Percentiles rank a stretch among this genome's conserved stretches.
These are phyloP conservation scores for Artemisia argyi DNA, from an alignment of 129 eudicot species.

Conservation along the genomic window DNA sequence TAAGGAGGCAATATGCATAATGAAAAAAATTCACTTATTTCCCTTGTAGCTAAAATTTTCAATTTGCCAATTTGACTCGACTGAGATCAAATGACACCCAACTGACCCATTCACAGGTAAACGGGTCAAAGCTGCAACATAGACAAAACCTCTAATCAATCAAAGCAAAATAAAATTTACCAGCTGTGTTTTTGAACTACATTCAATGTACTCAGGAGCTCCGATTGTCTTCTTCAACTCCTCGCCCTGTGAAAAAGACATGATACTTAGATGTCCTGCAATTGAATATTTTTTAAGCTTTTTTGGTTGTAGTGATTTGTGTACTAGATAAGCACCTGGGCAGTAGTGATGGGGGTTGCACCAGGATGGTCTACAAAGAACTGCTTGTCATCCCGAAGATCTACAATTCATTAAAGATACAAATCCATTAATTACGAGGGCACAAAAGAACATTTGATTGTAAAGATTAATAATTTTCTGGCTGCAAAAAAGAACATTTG, in stretches of 20 bases:
- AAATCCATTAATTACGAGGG: background rate
- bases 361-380: constrained; percentile 74
- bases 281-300: constrained; percentile 8
- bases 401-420: constrained; percentile 35
- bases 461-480: background rate
- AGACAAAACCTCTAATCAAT: background rate
- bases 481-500: constrained; percentile 5
- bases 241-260: constrained; percentile 58
- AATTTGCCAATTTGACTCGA: background rate
- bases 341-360: constrained; percentile 66
- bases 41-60: background rate
- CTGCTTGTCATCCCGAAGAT: constrained; percentile 89
- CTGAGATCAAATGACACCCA: background rate
- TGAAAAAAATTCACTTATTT: background rate
- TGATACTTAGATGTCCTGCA: background rate
- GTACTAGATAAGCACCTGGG: constrained; percentile 51
- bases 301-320: background rate
- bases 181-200: constrained; percentile 96
- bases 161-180: constrained; percentile 29
- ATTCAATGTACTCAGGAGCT: constrained; percentile 92
- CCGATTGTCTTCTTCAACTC: constrained; percentile 82
- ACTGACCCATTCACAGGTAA: background rate
- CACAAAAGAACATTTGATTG: background rate
- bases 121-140: background rate
- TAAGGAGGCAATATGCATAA: background rate